Evolutionary conservation across 1,139 yeast species (phyloP).

Genomic region (Magnusiomyces fungicola): DNA sequence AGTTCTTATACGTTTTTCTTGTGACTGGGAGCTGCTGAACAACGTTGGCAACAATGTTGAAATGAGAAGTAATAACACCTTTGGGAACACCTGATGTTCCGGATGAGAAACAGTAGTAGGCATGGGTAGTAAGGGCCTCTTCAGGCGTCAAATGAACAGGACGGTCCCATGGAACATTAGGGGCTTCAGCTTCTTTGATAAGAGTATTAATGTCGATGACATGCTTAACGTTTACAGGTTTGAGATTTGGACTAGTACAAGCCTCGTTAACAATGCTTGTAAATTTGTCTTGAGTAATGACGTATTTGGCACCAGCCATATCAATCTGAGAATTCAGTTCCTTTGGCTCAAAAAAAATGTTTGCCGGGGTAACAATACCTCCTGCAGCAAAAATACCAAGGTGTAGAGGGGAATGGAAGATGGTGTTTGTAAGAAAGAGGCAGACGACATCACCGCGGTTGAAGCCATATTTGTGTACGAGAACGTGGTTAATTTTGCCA

Average conservation of each 20-base stretch:
- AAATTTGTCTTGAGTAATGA: neutral
- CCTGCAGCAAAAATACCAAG: neutral
- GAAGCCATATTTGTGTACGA: neutral
- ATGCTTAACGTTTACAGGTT: too few species aligned
- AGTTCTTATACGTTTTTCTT: constrained; percentile 11
- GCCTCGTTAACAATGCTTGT: neutral
- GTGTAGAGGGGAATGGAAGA: neutral
- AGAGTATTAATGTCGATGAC: too few species aligned
- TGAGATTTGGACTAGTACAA: too few species aligned
- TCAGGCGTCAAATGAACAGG: too few species aligned
- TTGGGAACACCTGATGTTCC: constrained; percentile 74
- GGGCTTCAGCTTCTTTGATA: too few species aligned
- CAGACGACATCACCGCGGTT: neutral
- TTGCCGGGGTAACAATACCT: too few species aligned
- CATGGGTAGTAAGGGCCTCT: too few species aligned
- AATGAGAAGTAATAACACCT: constrained; percentile 60
- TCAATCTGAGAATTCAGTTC: too few species aligned
- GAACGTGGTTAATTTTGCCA: neutral
- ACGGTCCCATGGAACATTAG: too few species aligned
- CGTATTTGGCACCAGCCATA: too few species aligned
- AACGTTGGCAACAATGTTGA: constrained; percentile 31
- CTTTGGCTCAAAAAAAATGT: neutral
- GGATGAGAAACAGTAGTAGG: constrained; percentile 51
- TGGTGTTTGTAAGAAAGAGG: too few species aligned
- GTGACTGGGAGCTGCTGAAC: constrained; percentile 19